Evolutionary conservation across 2,329 filamentous ascomycete species (phyloP), one percentile per base, ranked within the genome.

Genomic region (Dothidotthia symphoricarpi): DNA sequence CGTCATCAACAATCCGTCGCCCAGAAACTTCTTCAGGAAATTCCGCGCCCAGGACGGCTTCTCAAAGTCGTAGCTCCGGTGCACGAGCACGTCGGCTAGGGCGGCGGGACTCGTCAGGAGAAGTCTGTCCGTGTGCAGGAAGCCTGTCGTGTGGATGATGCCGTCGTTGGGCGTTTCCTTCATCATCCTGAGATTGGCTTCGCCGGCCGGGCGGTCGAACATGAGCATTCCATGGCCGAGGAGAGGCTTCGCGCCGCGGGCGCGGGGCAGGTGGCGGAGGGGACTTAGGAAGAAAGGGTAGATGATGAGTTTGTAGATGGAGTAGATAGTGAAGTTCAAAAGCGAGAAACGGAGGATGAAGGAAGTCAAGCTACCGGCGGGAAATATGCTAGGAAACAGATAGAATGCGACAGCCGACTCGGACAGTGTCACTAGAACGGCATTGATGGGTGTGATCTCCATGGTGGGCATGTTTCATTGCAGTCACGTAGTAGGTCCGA

Each of bases 51-150:
- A 63, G 30, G 57, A 57, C 4, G 75, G 74, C 48, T 78, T 78
- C 48, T 76, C 71, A 33, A 76, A 77, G 42, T 78, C 75, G 39
- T 78, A 78, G 3, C 69, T 71, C 26, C 72, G 73, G 27, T 74
- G 69, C 25, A 75, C 74, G 39, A 79, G 68, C 9, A 78, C 64
- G 24, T 77, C 75, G n/a, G 71, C 63, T 4, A 78, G 48, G 2
- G 72, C 69, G 11, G 61, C 59, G 4, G 69, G 64, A 10, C 52
- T 59, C 2, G 69, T 68, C 16, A 69, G 30, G 2, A 73, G 33
- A 5, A 73, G 48, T 22, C 64, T 54, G 26, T 68, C 63, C 4
- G 38, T 38, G 37, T 71, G 56, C 39, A 71, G 64, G 37, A 70
- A 62, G 34, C 65, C 60, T 9, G 63, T 56, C 13, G 64, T 68